These are phyloP conservation scores for Umbellularia californica DNA, from an alignment of 164 flowering plant genomes.

Conservation along the genomic window DNA sequence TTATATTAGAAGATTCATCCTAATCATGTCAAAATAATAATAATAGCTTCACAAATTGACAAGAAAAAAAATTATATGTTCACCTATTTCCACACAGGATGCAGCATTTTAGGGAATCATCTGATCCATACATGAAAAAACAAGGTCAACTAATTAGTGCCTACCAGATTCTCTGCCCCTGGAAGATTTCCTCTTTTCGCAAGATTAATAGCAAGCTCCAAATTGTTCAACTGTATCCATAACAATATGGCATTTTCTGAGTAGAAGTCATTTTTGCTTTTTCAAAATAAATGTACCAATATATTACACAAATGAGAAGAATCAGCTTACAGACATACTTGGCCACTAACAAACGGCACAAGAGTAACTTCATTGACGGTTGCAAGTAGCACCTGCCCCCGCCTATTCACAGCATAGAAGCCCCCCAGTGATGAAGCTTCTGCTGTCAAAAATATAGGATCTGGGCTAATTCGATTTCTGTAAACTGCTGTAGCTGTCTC, in stretches of 20 bases:
- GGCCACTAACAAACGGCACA: constrained; percentile 95
- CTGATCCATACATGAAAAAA: neutral
- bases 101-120: neutral
- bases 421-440: constrained; percentile 97
- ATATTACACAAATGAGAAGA: neutral
- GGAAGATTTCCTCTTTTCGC: constrained; percentile 30
- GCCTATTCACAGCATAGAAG: constrained; percentile 92
- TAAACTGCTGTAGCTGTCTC: constrained; percentile 96
- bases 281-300: neutral
- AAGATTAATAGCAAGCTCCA: constrained; percentile 42
- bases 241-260: neutral
- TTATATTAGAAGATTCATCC: neutral
- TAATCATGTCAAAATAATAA: neutral
- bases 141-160: neutral
- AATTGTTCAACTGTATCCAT: constrained; percentile 69
- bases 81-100: neutral
- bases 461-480: constrained; percentile 96
- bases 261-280: constrained; percentile 4
- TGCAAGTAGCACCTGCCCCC: constrained; percentile 95
- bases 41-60: neutral
- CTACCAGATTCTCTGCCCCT: constrained; percentile 91
- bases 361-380: constrained; percentile 93
- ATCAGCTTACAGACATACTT: constrained; percentile 38
- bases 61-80: neutral
- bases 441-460: constrained; percentile 93